These are phyloP conservation scores for Ceratocystis smalleyi DNA, from an alignment of 2,329 filamentous ascomycete species.

Conservation along the genomic window DNA sequence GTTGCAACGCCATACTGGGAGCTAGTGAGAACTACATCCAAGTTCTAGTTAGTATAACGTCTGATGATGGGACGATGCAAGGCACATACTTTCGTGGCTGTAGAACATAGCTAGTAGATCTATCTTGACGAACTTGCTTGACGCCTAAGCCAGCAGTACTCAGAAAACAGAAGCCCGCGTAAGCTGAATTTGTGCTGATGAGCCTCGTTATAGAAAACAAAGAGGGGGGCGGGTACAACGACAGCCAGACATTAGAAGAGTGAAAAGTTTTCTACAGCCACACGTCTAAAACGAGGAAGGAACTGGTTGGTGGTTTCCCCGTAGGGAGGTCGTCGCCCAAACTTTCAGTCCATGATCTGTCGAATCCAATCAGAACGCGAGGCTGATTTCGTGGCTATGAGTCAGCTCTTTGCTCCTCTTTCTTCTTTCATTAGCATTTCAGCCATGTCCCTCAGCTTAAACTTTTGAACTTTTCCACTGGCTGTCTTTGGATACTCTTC, in stretches of 20 bases:
- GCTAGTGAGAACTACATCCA: conserved; percentile 54
- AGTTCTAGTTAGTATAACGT: conserved; percentile 20
- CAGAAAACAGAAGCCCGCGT: not conserved
- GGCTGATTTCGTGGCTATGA: not conserved
- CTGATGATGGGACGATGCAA: not conserved
- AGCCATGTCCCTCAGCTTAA: conserved; percentile 58
- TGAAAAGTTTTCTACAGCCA: not conserved
- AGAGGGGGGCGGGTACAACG: not conserved
- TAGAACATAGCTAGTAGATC: conserved; percentile 58
- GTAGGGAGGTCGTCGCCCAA: not conserved
- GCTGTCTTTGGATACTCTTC: conserved; percentile 84
- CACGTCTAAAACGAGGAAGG: conserved; percentile 1
- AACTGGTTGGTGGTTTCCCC: not conserved
- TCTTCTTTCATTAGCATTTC: conserved; percentile 22
- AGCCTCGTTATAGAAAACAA: not conserved
- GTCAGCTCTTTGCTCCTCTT: not conserved
- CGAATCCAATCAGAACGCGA: not conserved
- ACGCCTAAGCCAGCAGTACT: not conserved
- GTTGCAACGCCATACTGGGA: conserved; percentile 86
- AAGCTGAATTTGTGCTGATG: not conserved
- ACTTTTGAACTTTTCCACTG: conserved; percentile 95
- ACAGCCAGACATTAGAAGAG: not conserved
- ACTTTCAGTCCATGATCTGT: not conserved
- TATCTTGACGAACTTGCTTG: not conserved
- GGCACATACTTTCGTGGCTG: conserved; percentile 68